Evolutionary conservation across 495 filamentous ascomycete species (phyloP), one percentile per base, ranked within the genome.

Genomic region (Penicillium pulvis): DNA sequence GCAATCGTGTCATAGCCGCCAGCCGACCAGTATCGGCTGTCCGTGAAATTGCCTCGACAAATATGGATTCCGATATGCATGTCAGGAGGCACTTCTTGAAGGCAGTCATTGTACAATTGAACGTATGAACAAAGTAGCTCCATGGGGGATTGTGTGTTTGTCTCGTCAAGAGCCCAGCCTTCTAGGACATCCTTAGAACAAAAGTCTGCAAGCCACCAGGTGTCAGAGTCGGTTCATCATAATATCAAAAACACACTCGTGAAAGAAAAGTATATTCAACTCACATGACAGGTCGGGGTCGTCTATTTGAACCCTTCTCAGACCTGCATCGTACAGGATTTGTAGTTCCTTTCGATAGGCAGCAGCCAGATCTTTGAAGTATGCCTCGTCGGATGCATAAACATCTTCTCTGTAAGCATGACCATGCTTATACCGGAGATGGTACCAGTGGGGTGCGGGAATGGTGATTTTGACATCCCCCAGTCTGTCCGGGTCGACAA

Each of bases 271-370:
- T 16, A 11, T 0, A 6, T 16, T 16, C 20, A 16, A 42, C 19
- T 24, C 20, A 48, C 45, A 48, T 12, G 45, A 48, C 4, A 48
- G 45, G 2, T 48, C 19, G 11, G 45, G 45, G 14, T 48, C 45
- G 20, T 48, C 45, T 5, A 48, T 20, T 24, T 66, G 63, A 23
- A 63, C 53, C 10, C 47, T 49, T 24, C 63, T 49, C 23, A 66
- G 45, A 23, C 63, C 63, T 5, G 60, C 63, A 35, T 66, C 49
- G 17, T 59, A 66, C 23, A 66, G 20, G 3, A 55, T 53, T 9
- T 28, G 46, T n/a, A 44, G 52, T 20, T 62, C 59, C 11, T 30
- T 30, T n/a, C 30, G 41, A 30, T 53, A 57, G 16, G 55, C 59
- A 0, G 41, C 31, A 6, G 55, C 59, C 12, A 62, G 50, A 53